Evolutionary conservation across 495 filamentous ascomycete species (phyloP), one percentile per base, ranked within the genome.

Genomic region (Tetracladium setigerum): DNA sequence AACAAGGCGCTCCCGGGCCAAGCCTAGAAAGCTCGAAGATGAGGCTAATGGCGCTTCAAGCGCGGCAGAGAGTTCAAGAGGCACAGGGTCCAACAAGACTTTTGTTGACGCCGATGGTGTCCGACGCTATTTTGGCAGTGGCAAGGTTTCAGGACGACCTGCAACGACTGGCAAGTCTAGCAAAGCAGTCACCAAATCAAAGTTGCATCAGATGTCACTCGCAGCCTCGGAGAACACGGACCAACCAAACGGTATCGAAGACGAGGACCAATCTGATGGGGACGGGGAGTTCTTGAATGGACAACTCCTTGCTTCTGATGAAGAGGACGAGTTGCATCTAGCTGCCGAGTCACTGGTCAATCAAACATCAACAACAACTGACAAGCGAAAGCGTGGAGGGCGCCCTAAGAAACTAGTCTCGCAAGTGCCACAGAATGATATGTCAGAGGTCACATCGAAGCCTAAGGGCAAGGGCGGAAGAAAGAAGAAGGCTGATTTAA

Each of bases 201-300:
- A 27, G 7, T 27, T 27, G 22, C 22, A 27, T 17, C 35, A 33
- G 2, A 47, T 47, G 19, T 31, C 37, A 4, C 51, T 54, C 38
- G 12, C 38, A 27, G 48, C 55, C 7, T 50, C 50, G 14, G 51
- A 54, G 44, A 37, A 47, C 13, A 34, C 54, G 16, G 55, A 51
- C 27, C 42, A 51, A 5, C 50, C 50, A 32, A 50, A 27, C 55
- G 10, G 39, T 30, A 16, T 45, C 41, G 13, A 41, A 47, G 15
- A 46, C 38, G 14, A 51, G 51, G 22, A 46, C 46, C 33, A 53
- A 53, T 14, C 43, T 57, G 37, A 27, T 30, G 32, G 15, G 15
- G 17, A 45, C 18, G 17, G 16, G 4, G 27, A 36, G 6, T 16
- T 24, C 0, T 13, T 18, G 12, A 16, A 15, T 8, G 15, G 13